phyloP scores from a whole-genome alignment of 805 yeast species.

The Wickerhamomyces rabaulensis region DNA sequence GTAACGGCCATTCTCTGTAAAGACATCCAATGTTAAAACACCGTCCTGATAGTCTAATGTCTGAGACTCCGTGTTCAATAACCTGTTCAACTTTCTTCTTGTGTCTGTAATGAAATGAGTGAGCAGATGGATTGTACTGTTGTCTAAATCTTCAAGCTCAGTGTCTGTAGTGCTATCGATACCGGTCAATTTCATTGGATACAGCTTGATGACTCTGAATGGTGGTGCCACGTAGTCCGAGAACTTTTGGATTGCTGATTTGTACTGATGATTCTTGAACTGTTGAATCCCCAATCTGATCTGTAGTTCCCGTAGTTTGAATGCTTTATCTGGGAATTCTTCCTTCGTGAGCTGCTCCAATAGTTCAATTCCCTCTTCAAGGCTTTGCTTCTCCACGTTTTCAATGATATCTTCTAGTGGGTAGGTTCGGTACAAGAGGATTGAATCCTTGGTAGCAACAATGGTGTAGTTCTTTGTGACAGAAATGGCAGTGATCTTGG shows the following conservation, averaged over 20 bases:
- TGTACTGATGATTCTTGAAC: constrained; percentile 25
- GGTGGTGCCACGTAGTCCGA: constrained; percentile 59
- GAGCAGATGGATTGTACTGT: constrained; percentile 17
- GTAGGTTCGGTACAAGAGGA: background rate
- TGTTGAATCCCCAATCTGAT: constrained; percentile 33
- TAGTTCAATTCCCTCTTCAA: constrained; percentile 31
- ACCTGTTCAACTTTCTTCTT: constrained; percentile 37
- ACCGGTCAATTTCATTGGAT: constrained; percentile 35
- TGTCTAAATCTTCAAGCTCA: background rate
- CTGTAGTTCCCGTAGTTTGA: constrained; percentile 38
- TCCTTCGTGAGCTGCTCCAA: constrained; percentile 27
- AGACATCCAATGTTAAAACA: constrained; percentile 9
- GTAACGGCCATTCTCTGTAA: constrained; percentile 10
- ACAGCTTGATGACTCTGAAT: constrained; percentile 38
- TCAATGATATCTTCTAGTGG: constrained; percentile 1
- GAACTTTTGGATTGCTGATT: constrained; percentile 38
- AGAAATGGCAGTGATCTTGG: constrained; percentile 7
- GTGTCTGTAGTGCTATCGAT: background rate
- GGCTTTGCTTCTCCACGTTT: background rate
- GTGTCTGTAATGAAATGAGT: constrained; percentile 42
- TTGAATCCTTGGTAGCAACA: background rate
- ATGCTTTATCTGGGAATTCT: constrained; percentile 25
- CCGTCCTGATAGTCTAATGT: constrained; percentile 12
- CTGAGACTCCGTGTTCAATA: constrained; percentile 13
- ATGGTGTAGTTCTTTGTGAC: background rate